These are phyloP conservation scores for Rhizopogon vinicolor DNA, from an alignment of 768 basidiomycete genomes.

Conservation along the genomic window DNA sequence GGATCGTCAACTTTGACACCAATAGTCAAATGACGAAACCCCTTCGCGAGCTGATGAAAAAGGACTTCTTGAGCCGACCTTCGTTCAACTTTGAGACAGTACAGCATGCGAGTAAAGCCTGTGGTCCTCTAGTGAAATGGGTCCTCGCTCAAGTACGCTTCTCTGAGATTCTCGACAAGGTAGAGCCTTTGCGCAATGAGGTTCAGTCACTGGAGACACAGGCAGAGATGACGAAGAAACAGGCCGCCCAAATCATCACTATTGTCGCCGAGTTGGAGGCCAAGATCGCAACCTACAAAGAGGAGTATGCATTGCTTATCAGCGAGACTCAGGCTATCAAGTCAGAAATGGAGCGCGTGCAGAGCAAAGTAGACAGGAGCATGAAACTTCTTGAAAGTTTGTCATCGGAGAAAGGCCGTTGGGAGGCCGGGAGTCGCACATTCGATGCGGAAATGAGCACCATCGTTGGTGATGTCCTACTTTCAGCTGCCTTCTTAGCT, in stretches of 20 bases:
- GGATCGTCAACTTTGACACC: constrained; percentile 96
- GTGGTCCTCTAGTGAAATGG: constrained; percentile 98
- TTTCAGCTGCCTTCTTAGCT: constrained; percentile 94
- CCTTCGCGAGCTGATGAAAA: constrained; percentile 88
- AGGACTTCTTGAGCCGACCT: constrained; percentile 86
- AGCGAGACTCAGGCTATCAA: constrained; percentile 97
- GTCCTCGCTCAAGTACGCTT: constrained; percentile 94
- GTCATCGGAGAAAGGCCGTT: constrained; percentile 90
- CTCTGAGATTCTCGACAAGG: constrained; percentile 95
- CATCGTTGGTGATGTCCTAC: constrained; percentile 92
- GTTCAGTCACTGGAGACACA: constrained; percentile 90
- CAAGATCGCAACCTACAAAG: constrained; percentile 92
- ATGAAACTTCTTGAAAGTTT: constrained; percentile 93
- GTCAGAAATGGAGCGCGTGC: constrained; percentile 95
- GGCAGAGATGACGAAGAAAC: constrained; percentile 92
- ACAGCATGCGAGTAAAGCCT: constrained; percentile 92
- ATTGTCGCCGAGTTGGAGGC: constrained; percentile 92
- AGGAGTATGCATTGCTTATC: constrained; percentile 95
- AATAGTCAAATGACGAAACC: constrained; percentile 83
- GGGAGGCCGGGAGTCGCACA: constrained; percentile 92
- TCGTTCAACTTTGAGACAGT: constrained; percentile 94
- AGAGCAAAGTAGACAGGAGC: constrained; percentile 94
- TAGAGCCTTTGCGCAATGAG: constrained; percentile 94
- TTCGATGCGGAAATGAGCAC: constrained; percentile 99
- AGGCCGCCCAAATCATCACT: constrained; percentile 82